Evolutionary conservation across 768 basidiomycete genomes (phyloP).

Genomic region (Termitomyces sp.): DNA sequence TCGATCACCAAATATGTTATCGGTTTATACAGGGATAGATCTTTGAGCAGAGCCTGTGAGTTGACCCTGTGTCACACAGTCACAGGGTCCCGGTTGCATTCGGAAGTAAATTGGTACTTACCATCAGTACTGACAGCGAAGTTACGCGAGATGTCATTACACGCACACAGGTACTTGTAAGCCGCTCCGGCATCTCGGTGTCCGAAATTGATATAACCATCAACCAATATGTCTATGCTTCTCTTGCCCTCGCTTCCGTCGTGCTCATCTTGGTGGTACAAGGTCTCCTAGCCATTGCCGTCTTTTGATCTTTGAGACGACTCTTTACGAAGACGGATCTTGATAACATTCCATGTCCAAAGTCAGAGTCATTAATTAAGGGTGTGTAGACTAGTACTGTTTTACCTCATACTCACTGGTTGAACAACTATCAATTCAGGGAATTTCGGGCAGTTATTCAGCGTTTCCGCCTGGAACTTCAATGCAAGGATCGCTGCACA

Average conservation of each 20-base stretch:
- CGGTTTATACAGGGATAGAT: too few relatives aligned
- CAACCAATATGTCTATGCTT: background rate
- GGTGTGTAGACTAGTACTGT: background rate
- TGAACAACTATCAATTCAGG: background rate
- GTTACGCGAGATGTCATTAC: background rate
- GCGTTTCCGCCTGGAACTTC: constrained; percentile 23
- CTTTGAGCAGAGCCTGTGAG: too few relatives aligned
- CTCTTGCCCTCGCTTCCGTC: background rate
- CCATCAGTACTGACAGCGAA: too few relatives aligned
- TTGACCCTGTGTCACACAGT: too few relatives aligned
- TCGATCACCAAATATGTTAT: too few relatives aligned
- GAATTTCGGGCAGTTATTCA: constrained; percentile 1
- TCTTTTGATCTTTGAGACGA: background rate
- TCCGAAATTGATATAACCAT: background rate
- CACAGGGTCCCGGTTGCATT: too few relatives aligned
- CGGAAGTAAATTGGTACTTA: too few relatives aligned
- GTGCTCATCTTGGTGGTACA: background rate
- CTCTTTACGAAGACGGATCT: background rate
- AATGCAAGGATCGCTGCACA: constrained; percentile 25
- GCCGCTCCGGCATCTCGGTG: background rate
- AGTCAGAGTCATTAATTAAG: background rate
- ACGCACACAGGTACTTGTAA: background rate
- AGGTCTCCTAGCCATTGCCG: background rate
- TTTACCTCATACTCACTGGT: background rate
- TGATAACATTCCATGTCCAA: background rate